Evolutionary conservation across 805 yeast species (phyloP).

Genomic region (Candida insectalens): DNA sequence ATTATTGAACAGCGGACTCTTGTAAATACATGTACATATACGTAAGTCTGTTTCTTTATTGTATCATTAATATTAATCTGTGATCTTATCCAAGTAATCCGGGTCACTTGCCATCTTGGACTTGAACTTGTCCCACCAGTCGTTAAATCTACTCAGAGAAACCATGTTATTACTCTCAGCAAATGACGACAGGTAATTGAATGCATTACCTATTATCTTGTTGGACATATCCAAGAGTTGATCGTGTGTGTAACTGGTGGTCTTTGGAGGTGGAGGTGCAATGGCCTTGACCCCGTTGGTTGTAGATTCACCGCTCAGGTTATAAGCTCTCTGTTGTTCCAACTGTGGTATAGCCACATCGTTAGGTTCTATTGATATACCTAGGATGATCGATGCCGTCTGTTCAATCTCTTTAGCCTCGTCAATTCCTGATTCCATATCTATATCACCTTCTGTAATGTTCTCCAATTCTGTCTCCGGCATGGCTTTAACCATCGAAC

Average conservation of each 20-base stretch:
- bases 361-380: slow-evolving; percentile 85
- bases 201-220: slow-evolving; percentile 85
- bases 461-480: not conserved
- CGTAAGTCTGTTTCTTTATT: not conserved
- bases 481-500: too few relatives aligned
- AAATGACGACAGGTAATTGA: slow-evolving; percentile 84
- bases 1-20: not conserved
- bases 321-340: slow-evolving; percentile 16
- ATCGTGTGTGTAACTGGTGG: slow-evolving; percentile 11
- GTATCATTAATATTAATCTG: slow-evolving; percentile 3
- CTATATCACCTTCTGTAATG: slow-evolving; percentile 34
- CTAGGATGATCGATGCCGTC: slow-evolving; percentile 35
- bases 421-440: slow-evolving; percentile 13
- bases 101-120: slow-evolving; percentile 72
- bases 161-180: slow-evolving; percentile 73
- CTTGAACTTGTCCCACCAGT: slow-evolving; percentile 93
- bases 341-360: slow-evolving; percentile 54
- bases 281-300: slow-evolving; percentile 28
- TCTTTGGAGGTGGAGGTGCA: slow-evolving; percentile 11
- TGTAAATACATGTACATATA: not conserved
- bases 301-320: slow-evolving; percentile 13
- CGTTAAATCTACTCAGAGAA: slow-evolving; percentile 78
- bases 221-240: slow-evolving; percentile 58
- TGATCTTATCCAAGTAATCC: slow-evolving; percentile 54
- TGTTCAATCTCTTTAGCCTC: slow-evolving; percentile 4